Conservation (phyloP, 1,284 basidiomycete genomes). For the Caloboletus inedulis region DNA sequence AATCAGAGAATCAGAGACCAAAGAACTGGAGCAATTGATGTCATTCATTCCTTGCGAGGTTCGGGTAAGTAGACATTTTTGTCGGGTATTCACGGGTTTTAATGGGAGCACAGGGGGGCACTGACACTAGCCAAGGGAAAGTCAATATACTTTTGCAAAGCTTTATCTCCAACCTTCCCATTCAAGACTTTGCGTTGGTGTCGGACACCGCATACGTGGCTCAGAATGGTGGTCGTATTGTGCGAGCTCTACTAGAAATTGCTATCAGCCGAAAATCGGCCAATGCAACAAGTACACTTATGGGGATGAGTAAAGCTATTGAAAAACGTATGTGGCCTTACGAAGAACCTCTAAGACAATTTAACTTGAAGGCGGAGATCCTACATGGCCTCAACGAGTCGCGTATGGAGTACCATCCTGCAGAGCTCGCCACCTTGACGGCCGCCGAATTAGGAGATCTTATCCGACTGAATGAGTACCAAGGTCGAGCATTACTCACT, state of each 20-base stretch:
- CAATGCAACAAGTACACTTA: conserved; percentile 73
- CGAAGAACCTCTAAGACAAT: conserved; percentile 88
- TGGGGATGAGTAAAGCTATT: conserved; percentile 92
- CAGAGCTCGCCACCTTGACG: conserved; percentile 74
- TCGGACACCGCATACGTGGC: conserved; percentile 94
- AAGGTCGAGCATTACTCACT: conserved; percentile 76
- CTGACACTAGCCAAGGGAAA: conserved; percentile 74
- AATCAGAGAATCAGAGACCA: conserved; percentile 84
- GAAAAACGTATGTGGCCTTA: conserved; percentile 95
- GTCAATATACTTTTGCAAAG: conserved; percentile 96
- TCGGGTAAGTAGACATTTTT: conserved; percentile 43
- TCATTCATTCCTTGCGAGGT: conserved; percentile 78
- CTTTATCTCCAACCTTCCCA: conserved; percentile 75
- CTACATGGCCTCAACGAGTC: conserved; percentile 79
- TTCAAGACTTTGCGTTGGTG: conserved; percentile 96
- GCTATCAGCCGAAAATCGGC: conserved; percentile 93
- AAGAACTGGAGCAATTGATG: conserved; percentile 78
- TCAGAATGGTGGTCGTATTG: conserved; percentile 93
- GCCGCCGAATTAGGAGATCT: conserved; percentile 79
- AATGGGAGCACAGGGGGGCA: conserved; percentile 55
- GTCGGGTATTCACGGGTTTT: background rate
- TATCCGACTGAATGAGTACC: conserved; percentile 83
- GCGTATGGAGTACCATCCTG: conserved; percentile 81
- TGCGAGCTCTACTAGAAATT: conserved; percentile 92
- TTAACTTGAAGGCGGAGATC: conserved; percentile 74